Evolutionary conservation across 352 stramenopile species (phyloP).

Genomic region (Phytopythium delawarense): DNA sequence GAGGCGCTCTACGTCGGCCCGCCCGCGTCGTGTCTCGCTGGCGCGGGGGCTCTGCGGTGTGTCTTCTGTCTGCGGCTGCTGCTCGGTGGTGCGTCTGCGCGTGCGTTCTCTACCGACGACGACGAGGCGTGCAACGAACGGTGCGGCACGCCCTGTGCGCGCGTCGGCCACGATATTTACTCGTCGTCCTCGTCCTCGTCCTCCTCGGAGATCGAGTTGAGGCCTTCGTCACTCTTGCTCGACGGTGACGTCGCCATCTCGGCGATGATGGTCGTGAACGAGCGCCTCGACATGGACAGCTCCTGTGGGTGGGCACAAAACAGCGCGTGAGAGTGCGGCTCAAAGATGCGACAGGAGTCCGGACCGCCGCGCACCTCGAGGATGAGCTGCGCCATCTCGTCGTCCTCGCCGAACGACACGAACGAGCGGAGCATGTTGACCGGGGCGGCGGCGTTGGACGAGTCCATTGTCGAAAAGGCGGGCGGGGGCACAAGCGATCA

Average conservation of each 20-base stretch:
- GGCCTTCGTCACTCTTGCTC: conserved; percentile 39
- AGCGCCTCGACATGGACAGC: conserved; percentile 49
- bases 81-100: conserved; percentile 5
- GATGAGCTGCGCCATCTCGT: conserved; percentile 74
- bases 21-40: not conserved
- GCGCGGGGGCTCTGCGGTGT: conserved; percentile 6
- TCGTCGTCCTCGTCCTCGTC: conserved; percentile 30
- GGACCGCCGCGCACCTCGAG: conserved; percentile 39
- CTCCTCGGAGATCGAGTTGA: conserved; percentile 72
- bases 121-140: not conserved
- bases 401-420: conserved; percentile 57
- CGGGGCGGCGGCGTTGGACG: conserved; percentile 16
- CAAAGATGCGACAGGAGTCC: not conserved
- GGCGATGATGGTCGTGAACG: conserved; percentile 55
- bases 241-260: conserved; percentile 62
- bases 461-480: conserved; percentile 31
- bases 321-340: not conserved
- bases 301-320: conserved; percentile 25
- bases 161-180: conserved; percentile 5
- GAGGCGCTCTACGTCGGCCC: conserved; percentile 17
- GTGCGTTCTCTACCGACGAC: not conserved
- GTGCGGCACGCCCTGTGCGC: not conserved
- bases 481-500: not conserved
- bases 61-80: conserved; percentile 2
- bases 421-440: conserved; percentile 64